Base-by-base conservation (phyloP, 805 yeast species). In the Lipomyces lipofer region DNA sequence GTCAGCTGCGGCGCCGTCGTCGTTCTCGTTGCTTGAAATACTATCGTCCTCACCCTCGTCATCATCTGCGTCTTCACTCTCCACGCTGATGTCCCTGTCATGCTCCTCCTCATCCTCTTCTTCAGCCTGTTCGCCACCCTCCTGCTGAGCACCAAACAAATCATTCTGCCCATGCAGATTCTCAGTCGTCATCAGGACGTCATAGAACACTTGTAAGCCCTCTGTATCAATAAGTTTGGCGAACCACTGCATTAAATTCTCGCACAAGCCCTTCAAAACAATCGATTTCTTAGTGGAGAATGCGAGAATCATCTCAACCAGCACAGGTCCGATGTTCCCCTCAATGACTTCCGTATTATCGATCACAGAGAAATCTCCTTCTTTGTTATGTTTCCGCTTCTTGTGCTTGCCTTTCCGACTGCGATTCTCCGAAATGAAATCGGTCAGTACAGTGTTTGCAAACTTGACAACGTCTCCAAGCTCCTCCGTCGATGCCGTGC, bases 91-190 rank as follows among this genome's bases (percentile, higher is more conserved):
- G 8, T 27, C 45, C 21, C n/a, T 46, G 35, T 54, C 51, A 17
- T 25, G 29, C 21, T 38, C 59, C 10, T 43, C 57, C n/a, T 33
- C 39, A 3, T 48, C 59, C 24, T 24, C 47, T 15, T 47, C 53
- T 8, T 47, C 47, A 10, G 49, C 59, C n/a, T 15, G 42, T 19
- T 50, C 61, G 17, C 30, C 56, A 3, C 47, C 55, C 15, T 54
- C 59, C 13, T 39, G 40, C 21, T 45, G 44, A 19, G 47, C 48
- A 35, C 48, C 50, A 52, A 55, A 55, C 50, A 55, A 12, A 36
- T 51, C 56, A 32, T 51, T 52, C 43, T 52, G 47, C 13, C 59
- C 59, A 7, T 28, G 45, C 25, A 51, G 15, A n/a, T 38, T 48
- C 46, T 55, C 59, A 25, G 46, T 52, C 10, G 49, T 38, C 21